phyloP scores from a whole-genome alignment of 495 filamentous ascomycete genomes.

The Xylaria palmicola region DNA sequence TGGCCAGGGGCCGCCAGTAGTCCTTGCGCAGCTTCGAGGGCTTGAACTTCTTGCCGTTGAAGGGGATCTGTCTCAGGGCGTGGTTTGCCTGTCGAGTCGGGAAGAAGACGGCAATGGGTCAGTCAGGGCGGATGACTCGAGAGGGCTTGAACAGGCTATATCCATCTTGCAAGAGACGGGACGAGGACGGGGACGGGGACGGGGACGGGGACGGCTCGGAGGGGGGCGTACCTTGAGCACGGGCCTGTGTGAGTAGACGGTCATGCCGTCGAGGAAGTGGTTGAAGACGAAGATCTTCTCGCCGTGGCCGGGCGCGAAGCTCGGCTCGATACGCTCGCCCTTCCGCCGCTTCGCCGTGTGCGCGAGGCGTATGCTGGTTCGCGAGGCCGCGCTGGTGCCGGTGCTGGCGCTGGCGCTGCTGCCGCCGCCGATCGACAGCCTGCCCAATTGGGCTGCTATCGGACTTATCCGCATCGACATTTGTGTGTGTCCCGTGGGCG shows the following conservation, averaged over 20 bases:
- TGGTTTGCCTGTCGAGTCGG: conserved; percentile 58
- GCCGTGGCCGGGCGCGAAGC: conserved; percentile 49
- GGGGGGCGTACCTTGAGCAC: conserved; percentile 60
- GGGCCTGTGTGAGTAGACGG: conserved; percentile 75
- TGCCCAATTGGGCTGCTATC: conserved; percentile 24
- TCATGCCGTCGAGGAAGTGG: conserved; percentile 76
- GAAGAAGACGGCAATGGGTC: too few species aligned
- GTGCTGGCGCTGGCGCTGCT: not conserved
- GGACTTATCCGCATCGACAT: conserved; percentile 28
- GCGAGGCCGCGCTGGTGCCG: conserved; percentile 14
- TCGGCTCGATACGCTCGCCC: conserved; percentile 8
- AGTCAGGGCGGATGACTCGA: too few species aligned
- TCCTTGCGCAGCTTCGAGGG: conserved; percentile 81
- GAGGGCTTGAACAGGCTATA: too few species aligned
- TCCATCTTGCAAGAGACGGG: too few species aligned
- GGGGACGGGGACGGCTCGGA: conserved; percentile 1
- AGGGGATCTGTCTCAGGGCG: conserved; percentile 73
- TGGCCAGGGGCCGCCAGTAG: conserved; percentile 80
- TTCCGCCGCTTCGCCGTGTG: conserved; percentile 2
- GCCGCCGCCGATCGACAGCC: conserved; percentile 20
- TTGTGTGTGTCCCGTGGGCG: conserved; percentile 7
- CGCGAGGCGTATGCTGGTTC: conserved; percentile 22
- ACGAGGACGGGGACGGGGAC: too few species aligned
- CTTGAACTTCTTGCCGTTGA: conserved; percentile 86
- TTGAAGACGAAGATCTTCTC: conserved; percentile 78